Base-by-base conservation (phyloP, 495 filamentous ascomycete species). In the Hypoxylon lenormandii region DNA sequence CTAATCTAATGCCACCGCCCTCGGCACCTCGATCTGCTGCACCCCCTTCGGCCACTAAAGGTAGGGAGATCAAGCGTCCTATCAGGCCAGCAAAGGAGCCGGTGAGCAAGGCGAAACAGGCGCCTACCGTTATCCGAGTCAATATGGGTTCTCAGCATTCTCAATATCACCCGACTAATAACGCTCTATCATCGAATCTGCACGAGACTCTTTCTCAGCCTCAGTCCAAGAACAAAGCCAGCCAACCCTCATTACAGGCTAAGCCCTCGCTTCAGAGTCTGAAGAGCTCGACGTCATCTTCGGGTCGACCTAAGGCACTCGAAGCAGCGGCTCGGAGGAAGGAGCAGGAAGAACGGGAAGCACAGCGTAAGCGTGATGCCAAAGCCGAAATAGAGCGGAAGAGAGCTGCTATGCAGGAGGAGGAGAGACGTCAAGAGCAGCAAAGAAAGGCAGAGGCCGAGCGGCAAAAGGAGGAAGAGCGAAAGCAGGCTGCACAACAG, bases 381-480 rank as follows among this genome's bases (percentile, higher is more conserved):
- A 91, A 91, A 76, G 85, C 85, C 0, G 91, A 94, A 68, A 76
- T 89, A 21, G 92, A 95, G 69, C 89, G 91, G 52, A 93, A 90
- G 77, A 85, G 89, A 56, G 86, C 88, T 50, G 85, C 84, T 5
- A 79, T 81, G 47, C 81, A 83, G 51, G 87, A 88, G 63, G 87
- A 90, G 54, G 81, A 87, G 56, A 79, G 79, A 16, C 79, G 75
- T 37, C 77, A 80, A 28, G 80, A 85, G 59, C 82, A 87, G 58
- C 81, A 85, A 52, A 77, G 81, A 60, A 80, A 77, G 12, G 79
- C 78, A 37, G 85, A 84, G 59, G 78, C 80, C 21, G 82, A 85
- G 57, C 79, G 80, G 46, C 80, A 85, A 49, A 83, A 78, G 28
- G 80, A 84, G 28, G 80, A 83, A 56, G 80, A 85, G 48, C 77